A percentile compares a stretch with the other conserved stretches of the same genome.
These are phyloP conservation scores for Candida nanaspora DNA, from an alignment of 805 yeast genomes.

Conservation along the genomic window DNA sequence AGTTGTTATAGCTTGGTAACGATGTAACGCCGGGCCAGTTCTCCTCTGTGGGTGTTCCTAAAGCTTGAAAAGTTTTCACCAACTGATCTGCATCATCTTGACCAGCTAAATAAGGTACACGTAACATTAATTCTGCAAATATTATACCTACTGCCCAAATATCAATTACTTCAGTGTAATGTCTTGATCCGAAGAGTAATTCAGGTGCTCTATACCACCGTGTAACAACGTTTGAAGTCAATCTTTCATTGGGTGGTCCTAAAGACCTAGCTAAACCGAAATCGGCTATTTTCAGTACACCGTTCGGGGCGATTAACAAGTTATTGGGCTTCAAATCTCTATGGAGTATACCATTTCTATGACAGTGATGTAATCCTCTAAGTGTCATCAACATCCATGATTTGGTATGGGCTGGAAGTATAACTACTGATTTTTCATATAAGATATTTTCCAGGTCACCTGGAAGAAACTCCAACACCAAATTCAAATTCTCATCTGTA, in stretches of 20 bases:
- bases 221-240: conserved; percentile 93
- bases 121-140: conserved; percentile 90
- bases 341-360: conserved; percentile 82
- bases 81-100: conserved; percentile 83
- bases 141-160: conserved; percentile 96
- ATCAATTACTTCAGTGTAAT: conserved; percentile 86
- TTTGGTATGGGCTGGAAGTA: conserved; percentile 82
- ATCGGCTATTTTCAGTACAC: conserved; percentile 91
- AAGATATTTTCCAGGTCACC: conserved; percentile 87
- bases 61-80: conserved; percentile 88
- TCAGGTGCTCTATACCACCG: conserved; percentile 99
- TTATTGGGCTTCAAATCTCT: conserved; percentile 93
- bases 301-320: conserved; percentile 77
- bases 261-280: conserved; percentile 89
- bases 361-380: conserved; percentile 94
- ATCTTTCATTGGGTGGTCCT: conserved; percentile 66
- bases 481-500: conserved; percentile 54
- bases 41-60: conserved; percentile 92
- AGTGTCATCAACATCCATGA: conserved; percentile 93
- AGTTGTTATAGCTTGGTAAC: conserved; percentile 68
- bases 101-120: conserved; percentile 95
- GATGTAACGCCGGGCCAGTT: conserved; percentile 86
- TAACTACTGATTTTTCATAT: conserved; percentile 68
- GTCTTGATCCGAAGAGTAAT: conserved; percentile 77
- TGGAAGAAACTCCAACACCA: conserved; percentile 91